Percentiles rank a stretch among this genome's conserved stretches.
phyloP scores from a whole-genome alignment of 2,329 filamentous ascomycete species.

The Aspergillus pseudonomiae region DNA sequence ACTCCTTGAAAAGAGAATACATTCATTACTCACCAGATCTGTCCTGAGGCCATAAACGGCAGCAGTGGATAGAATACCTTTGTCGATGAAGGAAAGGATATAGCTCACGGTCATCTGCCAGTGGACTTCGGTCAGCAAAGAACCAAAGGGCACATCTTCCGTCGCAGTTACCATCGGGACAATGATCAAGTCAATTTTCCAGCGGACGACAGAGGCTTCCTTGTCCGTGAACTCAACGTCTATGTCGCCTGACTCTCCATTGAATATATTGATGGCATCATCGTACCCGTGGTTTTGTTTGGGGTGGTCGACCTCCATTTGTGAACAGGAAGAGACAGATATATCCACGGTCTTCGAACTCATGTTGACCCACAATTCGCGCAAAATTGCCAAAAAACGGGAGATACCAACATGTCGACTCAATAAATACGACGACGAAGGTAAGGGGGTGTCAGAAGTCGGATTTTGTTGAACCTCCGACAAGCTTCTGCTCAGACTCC shows the following conservation, averaged over 20 bases:
- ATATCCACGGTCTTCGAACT: neutral
- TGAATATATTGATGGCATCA: neutral
- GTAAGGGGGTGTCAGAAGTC: neutral
- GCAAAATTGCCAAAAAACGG: neutral
- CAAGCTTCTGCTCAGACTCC: neutral
- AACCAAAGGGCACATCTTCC: neutral
- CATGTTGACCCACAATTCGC: neutral
- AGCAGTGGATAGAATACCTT: neutral
- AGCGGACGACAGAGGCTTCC: neutral
- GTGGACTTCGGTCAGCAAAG: neutral
- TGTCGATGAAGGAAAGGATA: neutral
- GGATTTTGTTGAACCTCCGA: neutral
- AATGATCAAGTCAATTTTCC: slow-evolving; percentile 1
- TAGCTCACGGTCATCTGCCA: neutral
- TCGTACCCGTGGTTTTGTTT: neutral
- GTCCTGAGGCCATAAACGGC: neutral
- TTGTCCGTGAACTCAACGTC: neutral
- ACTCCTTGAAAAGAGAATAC: neutral
- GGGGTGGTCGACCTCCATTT: neutral
- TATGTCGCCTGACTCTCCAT: neutral
- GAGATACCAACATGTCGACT: neutral
- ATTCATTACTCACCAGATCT: neutral
- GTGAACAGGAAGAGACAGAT: neutral
- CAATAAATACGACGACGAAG: neutral
- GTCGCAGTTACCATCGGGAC: neutral